Evolutionary conservation across 768 basidiomycete genomes (phyloP).

Genomic region (Phaeotremella skinneri): DNA sequence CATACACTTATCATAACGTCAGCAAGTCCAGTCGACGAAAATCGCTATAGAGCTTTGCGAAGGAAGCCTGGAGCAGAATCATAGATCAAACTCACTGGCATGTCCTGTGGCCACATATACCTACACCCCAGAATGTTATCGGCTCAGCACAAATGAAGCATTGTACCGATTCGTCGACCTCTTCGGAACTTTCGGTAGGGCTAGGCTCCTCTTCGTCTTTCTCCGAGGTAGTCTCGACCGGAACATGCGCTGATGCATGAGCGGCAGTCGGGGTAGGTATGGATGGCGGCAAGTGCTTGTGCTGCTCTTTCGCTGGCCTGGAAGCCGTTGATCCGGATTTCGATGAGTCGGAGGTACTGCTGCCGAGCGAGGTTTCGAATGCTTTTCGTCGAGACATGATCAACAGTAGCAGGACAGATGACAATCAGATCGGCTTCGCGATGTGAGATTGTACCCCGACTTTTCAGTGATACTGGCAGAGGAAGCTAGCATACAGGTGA

Average conservation of each 20-base stretch:
- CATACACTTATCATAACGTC: slow-evolving; percentile 59
- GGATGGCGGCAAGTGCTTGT: slow-evolving; percentile 5
- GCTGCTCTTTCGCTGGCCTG: background rate
- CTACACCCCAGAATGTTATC: slow-evolving; percentile 82
- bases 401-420: background rate
- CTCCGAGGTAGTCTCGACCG: slow-evolving; percentile 24
- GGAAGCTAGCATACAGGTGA: too few species aligned
- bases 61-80: background rate
- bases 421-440: slow-evolving; percentile 16
- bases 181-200: slow-evolving; percentile 12
- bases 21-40: slow-evolving; percentile 3
- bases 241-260: slow-evolving; percentile 20
- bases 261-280: slow-evolving; percentile 21
- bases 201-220: slow-evolving; percentile 2
- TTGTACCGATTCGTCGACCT: slow-evolving; percentile 31
- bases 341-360: background rate
- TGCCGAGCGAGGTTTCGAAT: slow-evolving; percentile 22
- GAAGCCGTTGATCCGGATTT: slow-evolving; percentile 10
- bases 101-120: slow-evolving; percentile 88
- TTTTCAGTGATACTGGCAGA: too few species aligned
- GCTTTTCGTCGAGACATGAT: slow-evolving; percentile 27
- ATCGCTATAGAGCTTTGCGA: background rate
- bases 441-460: slow-evolving; percentile 14
- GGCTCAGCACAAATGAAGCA: slow-evolving; percentile 97
- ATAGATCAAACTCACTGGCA: slow-evolving; percentile 62